Base-by-base conservation (phyloP, 305 asterid genomes). In the Fraxinus velutina region DNA sequence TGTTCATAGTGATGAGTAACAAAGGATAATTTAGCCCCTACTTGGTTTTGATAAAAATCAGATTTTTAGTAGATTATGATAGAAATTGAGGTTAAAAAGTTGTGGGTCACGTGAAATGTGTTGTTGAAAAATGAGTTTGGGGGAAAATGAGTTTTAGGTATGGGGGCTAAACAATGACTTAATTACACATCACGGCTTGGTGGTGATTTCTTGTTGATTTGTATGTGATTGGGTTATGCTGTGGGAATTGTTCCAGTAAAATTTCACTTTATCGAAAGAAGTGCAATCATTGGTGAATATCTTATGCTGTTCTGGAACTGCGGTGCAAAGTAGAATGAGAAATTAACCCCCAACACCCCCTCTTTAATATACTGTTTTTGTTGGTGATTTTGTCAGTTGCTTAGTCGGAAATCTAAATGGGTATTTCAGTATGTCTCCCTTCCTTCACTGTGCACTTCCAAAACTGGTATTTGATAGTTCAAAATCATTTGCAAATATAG, bases 151-250 rank as follows among this genome's bases (percentile, higher is more conserved):
- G 21, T 52, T 52, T 52, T 52, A 52, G 17, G 64, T n/a, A n/a
- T n/a, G 64, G 64, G 64, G 64, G 22, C 64, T 52, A 52, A 52
- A 52, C 64, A 52, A n/a, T 5, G 64, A 17, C 64, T 52, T 68
- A 30, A 68, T 30, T 33, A 27, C 19, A 68, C 21, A 10, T 68
- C 75, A 27, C 2, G 21, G 19, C 71, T 29, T 66, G 29, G 27
- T 60, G 78, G 83, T 78, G 60, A 78, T 57, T 79, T 68, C 82
- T 75, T 55, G 34, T 60, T 81, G 50, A 71, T 76, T 60, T 37
- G 22, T 50, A 47, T 34, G 47, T 74, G 44, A 73, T 62, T 78
- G 74, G 42, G 15, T 47, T 80, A 66, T 73, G 79, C 77, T 79
- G 77, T 81, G 75, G 71, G 74, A 68, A 32, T 30, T 70, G 3